Conservation (phyloP, 441 rosid species). For the Pelargonium australe region DNA sequence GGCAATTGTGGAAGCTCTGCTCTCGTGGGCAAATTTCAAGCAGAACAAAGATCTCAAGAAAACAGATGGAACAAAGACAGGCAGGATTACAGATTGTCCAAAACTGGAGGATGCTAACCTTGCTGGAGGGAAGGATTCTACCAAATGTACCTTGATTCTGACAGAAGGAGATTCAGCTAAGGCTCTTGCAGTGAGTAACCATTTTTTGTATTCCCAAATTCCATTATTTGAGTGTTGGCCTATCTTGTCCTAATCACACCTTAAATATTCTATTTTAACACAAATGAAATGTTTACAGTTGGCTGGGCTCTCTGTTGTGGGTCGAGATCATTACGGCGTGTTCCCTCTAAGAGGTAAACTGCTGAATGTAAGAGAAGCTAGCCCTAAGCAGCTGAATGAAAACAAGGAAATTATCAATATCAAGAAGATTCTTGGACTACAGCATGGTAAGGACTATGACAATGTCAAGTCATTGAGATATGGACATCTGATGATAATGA, state of each 20-base stretch:
- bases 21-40: slow-evolving; percentile 85
- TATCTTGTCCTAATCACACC: neutral
- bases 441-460: slow-evolving; percentile 64
- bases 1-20: slow-evolving; percentile 72
- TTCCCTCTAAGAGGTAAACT: slow-evolving; percentile 91
- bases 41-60: slow-evolving; percentile 83
- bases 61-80: slow-evolving; percentile 74
- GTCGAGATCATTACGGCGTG: slow-evolving; percentile 69
- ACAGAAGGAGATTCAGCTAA: slow-evolving; percentile 99
- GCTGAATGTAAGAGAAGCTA: slow-evolving; percentile 94
- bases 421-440: slow-evolving; percentile 89
- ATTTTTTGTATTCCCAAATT: neutral
- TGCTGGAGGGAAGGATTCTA: slow-evolving; percentile 78
- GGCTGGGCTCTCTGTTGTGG: slow-evolving; percentile 71
- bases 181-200: slow-evolving; percentile 72
- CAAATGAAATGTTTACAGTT: slow-evolving; percentile 33
- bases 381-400: slow-evolving; percentile 64
- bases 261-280: neutral
- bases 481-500: slow-evolving; percentile 97
- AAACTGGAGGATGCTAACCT: slow-evolving; percentile 90
- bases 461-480: slow-evolving; percentile 76
- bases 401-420: slow-evolving; percentile 75
- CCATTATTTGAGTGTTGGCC: neutral
- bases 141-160: slow-evolving; percentile 73
- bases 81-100: slow-evolving; percentile 47